phyloP scores from a whole-genome alignment of 805 yeast genomes.

The Yueomyces sinensis region DNA sequence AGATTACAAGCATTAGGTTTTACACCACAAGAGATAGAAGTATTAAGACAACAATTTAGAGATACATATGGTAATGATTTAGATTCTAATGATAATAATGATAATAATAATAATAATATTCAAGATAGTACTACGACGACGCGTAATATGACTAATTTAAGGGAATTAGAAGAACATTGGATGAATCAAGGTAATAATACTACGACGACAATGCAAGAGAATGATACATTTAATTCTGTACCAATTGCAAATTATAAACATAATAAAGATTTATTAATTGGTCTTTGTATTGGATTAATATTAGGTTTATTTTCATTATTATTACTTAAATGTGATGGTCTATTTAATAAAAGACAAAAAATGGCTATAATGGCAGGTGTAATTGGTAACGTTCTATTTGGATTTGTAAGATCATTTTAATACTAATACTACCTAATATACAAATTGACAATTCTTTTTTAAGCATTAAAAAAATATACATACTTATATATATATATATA shows the following conservation, averaged over 20 bases:
- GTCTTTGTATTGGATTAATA: constrained; percentile 60
- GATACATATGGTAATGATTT: constrained; percentile 44
- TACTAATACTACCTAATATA: neutral
- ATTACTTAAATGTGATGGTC: constrained; percentile 42
- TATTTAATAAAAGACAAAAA: constrained; percentile 48
- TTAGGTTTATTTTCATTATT: constrained; percentile 63
- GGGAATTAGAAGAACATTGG: constrained; percentile 79
- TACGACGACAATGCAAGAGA: constrained; percentile 31
- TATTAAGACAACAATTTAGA: constrained; percentile 62
- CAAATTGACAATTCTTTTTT: neutral
- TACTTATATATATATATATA: too few species aligned
- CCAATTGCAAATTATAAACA: constrained; percentile 29
- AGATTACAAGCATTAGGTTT: constrained; percentile 74
- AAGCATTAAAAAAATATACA: neutral
- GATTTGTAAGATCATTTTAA: constrained; percentile 32
- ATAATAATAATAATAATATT: constrained; percentile 6
- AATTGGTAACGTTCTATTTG: constrained; percentile 53
- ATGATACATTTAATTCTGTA: constrained; percentile 29
- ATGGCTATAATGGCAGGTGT: constrained; percentile 66
- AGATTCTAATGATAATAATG: constrained; percentile 8
- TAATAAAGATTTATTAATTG: constrained; percentile 57
- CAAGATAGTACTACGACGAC: constrained; percentile 18
- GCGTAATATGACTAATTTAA: constrained; percentile 28
- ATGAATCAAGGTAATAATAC: constrained; percentile 55
- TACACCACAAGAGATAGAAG: constrained; percentile 59